Evolutionary conservation across 78 protist genomes (phyloP), one percentile per base, ranked within the genome.

Genomic region (Paratrimastix pyriformis): DNA sequence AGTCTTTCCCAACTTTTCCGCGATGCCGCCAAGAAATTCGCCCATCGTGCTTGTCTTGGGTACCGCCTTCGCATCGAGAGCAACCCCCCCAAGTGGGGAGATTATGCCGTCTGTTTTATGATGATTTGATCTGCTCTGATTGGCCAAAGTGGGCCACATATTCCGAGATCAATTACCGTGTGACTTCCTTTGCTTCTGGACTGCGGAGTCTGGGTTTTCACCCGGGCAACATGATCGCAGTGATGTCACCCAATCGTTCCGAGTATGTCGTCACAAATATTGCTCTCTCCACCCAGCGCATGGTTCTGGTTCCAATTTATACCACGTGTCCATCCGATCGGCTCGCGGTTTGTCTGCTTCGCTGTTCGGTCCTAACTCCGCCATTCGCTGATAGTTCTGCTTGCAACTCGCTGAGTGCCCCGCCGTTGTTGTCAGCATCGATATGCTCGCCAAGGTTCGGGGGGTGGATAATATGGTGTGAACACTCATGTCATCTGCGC

Each of bases 111-210:
- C 37, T 13, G 15, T n/a, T 62, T 52, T 26, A 52, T 52, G 35
- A 21, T 26, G 21, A 52, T 52, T 26, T 26, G 35, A 15, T 11
- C 68, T 62, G 21, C 21, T 15, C 21, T 15, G 21, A 11, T 26
- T 35, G 15, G 13, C 21, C 37, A 26, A 11, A 62, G 68, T 62
- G 29, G 29, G 24, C 21, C 45, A 62, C 15, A 62, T 62, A 62
- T 15, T 21, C 42, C 18, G 68, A 62, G 11, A 21, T 62, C 37
- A 33, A 62, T 62, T 15, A 62, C 15, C 29, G 15, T 62, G 18
- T 62, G 26, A 62, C 68, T 15, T 62, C 15, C 37, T 11, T 62
- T 62, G 68, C 39, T 62, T 62, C 68, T 26, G 68, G 68, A 11
- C 21, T 62, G 37, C 29, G 68, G 11, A 62, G 21, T 26, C 11